Evolutionary conservation across 139 green algal species (phyloP).

Genomic region (Pseudopediastrum boryanum): DNA sequence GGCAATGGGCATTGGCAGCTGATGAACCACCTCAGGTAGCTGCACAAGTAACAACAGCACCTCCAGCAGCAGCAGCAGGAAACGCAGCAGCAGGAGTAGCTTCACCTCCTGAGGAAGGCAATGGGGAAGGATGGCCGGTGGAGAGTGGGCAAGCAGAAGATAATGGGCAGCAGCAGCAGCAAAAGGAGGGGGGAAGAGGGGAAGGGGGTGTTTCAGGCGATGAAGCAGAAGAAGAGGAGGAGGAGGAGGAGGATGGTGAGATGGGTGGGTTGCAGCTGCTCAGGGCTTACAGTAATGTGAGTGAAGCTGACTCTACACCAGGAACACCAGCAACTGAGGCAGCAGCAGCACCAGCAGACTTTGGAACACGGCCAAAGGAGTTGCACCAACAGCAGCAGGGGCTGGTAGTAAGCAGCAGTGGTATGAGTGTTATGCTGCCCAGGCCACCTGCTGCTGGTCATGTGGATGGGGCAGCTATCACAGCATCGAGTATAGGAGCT

Average conservation of each 20-base stretch:
- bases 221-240: too few relatives aligned
- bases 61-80: constrained; percentile 8
- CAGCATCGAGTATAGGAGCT: neutral
- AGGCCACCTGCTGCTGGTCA: neutral
- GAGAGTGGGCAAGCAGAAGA: too few relatives aligned
- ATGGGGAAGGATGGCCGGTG: too few relatives aligned
- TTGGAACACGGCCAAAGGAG: too few relatives aligned
- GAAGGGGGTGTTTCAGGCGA: too few relatives aligned
- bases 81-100: neutral
- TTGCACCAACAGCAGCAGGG: constrained; percentile 4
- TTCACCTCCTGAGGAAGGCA: too few relatives aligned
- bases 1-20: too few relatives aligned
- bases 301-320: constrained; percentile 23
- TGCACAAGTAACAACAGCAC: neutral
- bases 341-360: neutral
- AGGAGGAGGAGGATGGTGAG: neutral
- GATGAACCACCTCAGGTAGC: too few relatives aligned
- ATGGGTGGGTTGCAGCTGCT: constrained; percentile 18
- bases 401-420: too few relatives aligned
- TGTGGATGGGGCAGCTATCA: constrained; percentile 1
- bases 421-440: too few relatives aligned
- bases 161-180: neutral
- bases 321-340: neutral
- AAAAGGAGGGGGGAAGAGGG: too few relatives aligned
- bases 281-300: constrained; percentile 29